Evolutionary conservation across 768 basidiomycete genomes (phyloP).

Genomic region (Termitomyces sp.): DNA sequence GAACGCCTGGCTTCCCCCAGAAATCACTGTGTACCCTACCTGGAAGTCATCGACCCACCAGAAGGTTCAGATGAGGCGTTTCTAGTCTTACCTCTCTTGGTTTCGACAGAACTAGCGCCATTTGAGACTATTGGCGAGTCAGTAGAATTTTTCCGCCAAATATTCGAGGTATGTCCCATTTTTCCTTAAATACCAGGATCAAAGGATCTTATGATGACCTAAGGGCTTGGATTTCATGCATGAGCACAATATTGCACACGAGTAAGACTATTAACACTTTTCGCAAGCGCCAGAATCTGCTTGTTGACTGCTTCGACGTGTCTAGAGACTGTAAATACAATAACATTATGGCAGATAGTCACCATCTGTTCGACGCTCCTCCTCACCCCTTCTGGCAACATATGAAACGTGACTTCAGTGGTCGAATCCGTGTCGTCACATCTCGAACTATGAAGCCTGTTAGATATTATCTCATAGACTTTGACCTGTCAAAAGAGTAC

Average conservation of each 20-base stretch:
- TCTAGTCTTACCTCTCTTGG: not conserved
- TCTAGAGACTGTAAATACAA: conserved; percentile 14
- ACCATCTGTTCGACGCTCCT: conserved; percentile 3
- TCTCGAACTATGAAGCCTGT: conserved; percentile 14
- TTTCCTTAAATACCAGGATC: not conserved
- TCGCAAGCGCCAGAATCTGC: not conserved
- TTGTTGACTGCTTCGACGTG: not conserved
- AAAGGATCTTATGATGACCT: not conserved
- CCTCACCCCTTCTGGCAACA: conserved; percentile 3
- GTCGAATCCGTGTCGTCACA: not conserved
- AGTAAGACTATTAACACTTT: conserved; percentile 13
- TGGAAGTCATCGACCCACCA: conserved; percentile 13
- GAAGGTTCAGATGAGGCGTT: conserved; percentile 10
- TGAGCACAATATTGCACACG: conserved; percentile 25
- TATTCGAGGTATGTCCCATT: conserved; percentile 15
- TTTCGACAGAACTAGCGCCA: not conserved
- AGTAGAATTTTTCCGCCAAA: conserved; percentile 2
- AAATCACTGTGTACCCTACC: conserved; percentile 30
- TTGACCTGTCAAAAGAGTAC: conserved; percentile 18
- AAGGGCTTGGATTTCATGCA: conserved; percentile 35
- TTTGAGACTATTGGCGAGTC: not conserved
- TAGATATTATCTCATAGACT: conserved; percentile 13
- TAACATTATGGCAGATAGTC: conserved; percentile 16
- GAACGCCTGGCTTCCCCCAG: too few relatives aligned
- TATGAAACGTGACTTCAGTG: conserved; percentile 8